Percentiles rank a stretch among this genome's conserved stretches.
Evolutionary conservation across 75 land plant genomes (phyloP).

Genomic region (Larix kaempferi): DNA sequence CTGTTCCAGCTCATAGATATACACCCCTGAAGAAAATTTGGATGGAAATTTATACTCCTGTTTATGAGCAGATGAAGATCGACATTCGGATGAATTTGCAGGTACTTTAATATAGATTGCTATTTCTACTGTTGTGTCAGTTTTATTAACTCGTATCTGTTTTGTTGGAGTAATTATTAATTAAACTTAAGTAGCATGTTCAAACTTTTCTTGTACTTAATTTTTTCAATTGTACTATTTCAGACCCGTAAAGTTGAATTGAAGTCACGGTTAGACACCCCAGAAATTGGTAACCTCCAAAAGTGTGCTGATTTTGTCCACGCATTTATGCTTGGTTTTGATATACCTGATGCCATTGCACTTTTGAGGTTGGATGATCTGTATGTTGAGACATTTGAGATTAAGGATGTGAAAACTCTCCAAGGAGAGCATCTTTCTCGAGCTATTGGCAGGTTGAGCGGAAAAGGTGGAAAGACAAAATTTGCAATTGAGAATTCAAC

Average conservation of each 20-base stretch:
- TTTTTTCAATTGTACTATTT: background rate
- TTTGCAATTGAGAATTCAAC: slow-evolving; percentile 95
- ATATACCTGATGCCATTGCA: slow-evolving; percentile 71
- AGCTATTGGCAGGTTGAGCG: slow-evolving; percentile 89
- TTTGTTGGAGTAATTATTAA: background rate
- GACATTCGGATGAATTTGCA: slow-evolving; percentile 98
- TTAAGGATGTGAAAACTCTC: slow-evolving; percentile 92
- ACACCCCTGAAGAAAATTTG: slow-evolving; percentile 82
- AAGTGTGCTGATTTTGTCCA: slow-evolving; percentile 90
- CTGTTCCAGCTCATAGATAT: slow-evolving; percentile 82
- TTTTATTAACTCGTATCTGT: background rate
- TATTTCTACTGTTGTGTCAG: background rate
- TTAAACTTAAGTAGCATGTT: background rate
- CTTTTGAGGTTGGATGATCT: slow-evolving; percentile 84
- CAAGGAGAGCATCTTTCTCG: slow-evolving; percentile 92
- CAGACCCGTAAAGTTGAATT: slow-evolving; percentile 83
- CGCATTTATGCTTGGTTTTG: slow-evolving; percentile 93
- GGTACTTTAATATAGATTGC: slow-evolving; percentile 14
- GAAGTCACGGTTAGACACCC: slow-evolving; percentile 82
- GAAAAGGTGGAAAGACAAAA: slow-evolving; percentile 94
- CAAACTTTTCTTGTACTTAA: background rate
- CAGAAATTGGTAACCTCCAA: slow-evolving; percentile 78
- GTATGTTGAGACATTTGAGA: slow-evolving; percentile 93
- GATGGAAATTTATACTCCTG: slow-evolving; percentile 92
- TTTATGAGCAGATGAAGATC: slow-evolving; percentile 92